Percentiles rank a stretch among this genome's conserved stretches.
phyloP scores from a whole-genome alignment of 2,329 filamentous ascomycete genomes.

The Phymatotrichopsis omnivora region DNA sequence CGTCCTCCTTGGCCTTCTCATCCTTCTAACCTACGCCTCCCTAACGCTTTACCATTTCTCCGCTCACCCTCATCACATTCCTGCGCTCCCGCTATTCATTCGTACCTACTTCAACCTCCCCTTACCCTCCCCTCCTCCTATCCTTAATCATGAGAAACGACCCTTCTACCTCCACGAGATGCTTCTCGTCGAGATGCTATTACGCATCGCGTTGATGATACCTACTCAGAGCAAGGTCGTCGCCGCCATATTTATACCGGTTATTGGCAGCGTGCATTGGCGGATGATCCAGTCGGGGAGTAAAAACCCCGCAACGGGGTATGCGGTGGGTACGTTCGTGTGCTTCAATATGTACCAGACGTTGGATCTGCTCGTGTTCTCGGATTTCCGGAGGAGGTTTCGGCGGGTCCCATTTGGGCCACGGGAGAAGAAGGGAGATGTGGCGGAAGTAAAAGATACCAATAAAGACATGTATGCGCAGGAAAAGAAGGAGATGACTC shows the following conservation, averaged over 20 bases:
- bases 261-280: conserved; percentile 11
- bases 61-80: no score
- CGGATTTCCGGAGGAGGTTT: conserved; percentile 13
- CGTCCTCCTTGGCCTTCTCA: not conserved
- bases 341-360: conserved; percentile 5
- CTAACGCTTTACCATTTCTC: no score
- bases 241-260: conserved; percentile 18
- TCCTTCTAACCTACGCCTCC: not conserved
- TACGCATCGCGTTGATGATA: conserved; percentile 14
- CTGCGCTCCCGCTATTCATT: no score
- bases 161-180: conserved; percentile 19
- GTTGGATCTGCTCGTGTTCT: conserved; percentile 15
- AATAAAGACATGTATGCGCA: not conserved
- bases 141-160: no score
- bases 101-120: no score
- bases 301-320: conserved; percentile 9
- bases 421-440: no score
- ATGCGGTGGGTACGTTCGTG: conserved; percentile 14
- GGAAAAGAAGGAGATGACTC: not conserved
- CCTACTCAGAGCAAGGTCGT: conserved; percentile 6
- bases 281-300: conserved; percentile 12
- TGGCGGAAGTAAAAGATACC: no score
- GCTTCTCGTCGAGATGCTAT: conserved; percentile 7
- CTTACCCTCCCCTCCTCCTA: no score
- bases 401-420: not conserved